Base-by-base conservation (phyloP, 306 rosid genomes). In the Sophora flavescens region DNA sequence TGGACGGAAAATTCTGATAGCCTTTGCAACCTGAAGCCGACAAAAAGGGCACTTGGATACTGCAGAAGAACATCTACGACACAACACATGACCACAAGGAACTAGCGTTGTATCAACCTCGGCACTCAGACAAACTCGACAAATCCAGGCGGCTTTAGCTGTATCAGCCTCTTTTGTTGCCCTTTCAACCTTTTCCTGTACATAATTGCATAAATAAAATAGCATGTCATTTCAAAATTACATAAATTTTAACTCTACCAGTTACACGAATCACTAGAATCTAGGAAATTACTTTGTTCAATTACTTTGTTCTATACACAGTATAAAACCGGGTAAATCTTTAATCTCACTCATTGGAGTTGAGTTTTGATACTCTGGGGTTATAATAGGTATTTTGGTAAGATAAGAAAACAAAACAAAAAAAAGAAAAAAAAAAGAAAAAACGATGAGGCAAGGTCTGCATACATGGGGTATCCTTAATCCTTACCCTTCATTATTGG, bases 1-100 rank as follows among this genome's bases (percentile, higher is more conserved):
- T 45, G 97, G 98, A 81, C 95, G 90, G 66, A 80, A 94, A 70
- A 92, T 92, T 86, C 89, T 86, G 59, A 92, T 78, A 28, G 96
- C 87, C 76, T 82, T 89, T 3, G 96, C 75, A 72, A 94, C 98
- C 73, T 90, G 91, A 72, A 90, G 89, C 78, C 97, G 90, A 64
- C 98, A 94, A 85, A 94, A 94, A 68, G 98, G 98, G 74, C 98
- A 94, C 80, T 70, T 89, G 3, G 94, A 85, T 71, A 94, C 98
- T 42, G 98, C 97, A 72, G 96, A 84, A 73, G 97, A 91, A 80
- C 97, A 94, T 76, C 87, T 88, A 15, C 91, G 91, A 79, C 98
- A 94, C 61, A 94, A 90, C n/a, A 94, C 97, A 79, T 94, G 97
- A 62, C 98, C 98, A 81, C 98, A 94, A 35, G 98, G 98, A 74